Base-by-base conservation (phyloP, 2,329 filamentous ascomycete species). In the Diaporthe citriasiana region DNA sequence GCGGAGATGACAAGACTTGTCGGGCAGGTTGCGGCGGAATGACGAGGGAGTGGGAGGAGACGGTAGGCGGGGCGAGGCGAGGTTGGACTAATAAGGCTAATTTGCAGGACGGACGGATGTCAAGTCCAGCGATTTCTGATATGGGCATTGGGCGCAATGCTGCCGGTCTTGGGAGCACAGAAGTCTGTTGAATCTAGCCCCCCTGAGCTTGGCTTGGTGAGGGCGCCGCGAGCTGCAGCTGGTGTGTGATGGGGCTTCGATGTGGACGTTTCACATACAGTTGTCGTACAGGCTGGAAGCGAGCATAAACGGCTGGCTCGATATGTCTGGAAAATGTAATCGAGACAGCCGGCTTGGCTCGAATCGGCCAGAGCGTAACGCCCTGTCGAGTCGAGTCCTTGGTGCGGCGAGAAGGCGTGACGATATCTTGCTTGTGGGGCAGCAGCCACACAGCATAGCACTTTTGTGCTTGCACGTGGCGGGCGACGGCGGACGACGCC, bases 221-320 rank as follows among this genome's bases (percentile, higher is more conserved):
- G 30, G 42, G 30, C 60, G 22, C 30, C 27, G 42, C 60, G 42
- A 65, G 60, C 13, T 66, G 63, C 63, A 66, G 63, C 33, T 66
- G 60, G 30, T 66, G 30, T 66, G 45, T 66, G 33, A 27, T 51
- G 30, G n/a, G 30, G 27, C 19, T 40, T 13, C n/a, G 45, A 12
- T 10, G 45, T 68, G 47, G 63, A 33, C 30, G 63, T 68, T 68
- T 68, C 63, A 68, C 30, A 38, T 66, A 66, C 42, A 65, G 59
- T 70, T 15, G 66, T 70, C 22, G 66, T 57, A 70, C 38, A 27
- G 40, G 19, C 38, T 12, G 12, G 66, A 57, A 35, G 27, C 51
- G 50, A 57, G 51, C 50, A 47, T 45, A 33, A 35, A 70, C 25
- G 22, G 51, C 33, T 68, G 22, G 51, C 33, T 68, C 22, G 33